Evolutionary conservation across 2,329 filamentous ascomycete species (phyloP).

Genomic region (Pseudogymnoascus sp.): DNA sequence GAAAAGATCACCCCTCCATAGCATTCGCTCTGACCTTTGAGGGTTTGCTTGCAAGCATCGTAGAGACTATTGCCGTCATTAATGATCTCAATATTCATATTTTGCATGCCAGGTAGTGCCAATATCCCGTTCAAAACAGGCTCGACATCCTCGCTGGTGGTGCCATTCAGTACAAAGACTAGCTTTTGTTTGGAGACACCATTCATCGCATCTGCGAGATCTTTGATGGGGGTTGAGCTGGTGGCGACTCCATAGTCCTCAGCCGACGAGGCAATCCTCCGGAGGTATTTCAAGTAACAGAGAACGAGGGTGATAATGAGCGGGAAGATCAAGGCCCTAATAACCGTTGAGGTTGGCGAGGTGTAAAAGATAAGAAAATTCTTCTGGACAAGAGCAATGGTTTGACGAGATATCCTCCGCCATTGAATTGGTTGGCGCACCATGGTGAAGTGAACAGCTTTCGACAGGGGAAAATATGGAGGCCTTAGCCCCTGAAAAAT

Average conservation of each 20-base stretch:
- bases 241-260: slow-evolving; percentile 20
- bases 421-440: slow-evolving; percentile 11
- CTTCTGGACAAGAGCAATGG: slow-evolving; percentile 23
- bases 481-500: neutral
- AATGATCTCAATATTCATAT: slow-evolving; percentile 13
- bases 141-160: slow-evolving; percentile 17
- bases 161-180: slow-evolving; percentile 24
- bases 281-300: slow-evolving; percentile 19
- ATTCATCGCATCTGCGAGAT: slow-evolving; percentile 20
- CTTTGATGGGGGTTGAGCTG: slow-evolving; percentile 19
- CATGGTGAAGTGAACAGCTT: neutral
- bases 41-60: slow-evolving; percentile 22
- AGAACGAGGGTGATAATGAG: slow-evolving; percentile 23
- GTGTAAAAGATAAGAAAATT: slow-evolving; percentile 26
- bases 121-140: slow-evolving; percentile 22
- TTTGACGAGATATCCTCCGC: slow-evolving; percentile 24
- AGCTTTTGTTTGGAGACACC: slow-evolving; percentile 17
- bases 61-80: slow-evolving; percentile 22
- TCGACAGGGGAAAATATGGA: neutral
- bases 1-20: slow-evolving; percentile 24
- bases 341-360: slow-evolving; percentile 20
- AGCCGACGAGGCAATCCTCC: neutral
- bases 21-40: slow-evolving; percentile 22
- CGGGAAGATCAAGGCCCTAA: slow-evolving; percentile 24
- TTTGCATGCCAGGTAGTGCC: slow-evolving; percentile 17